Percentiles rank a stretch among this genome's conserved stretches.
Evolutionary conservation across 495 filamentous ascomycete species (phyloP).

Genomic region (Lasiosphaeriaceae sp.): DNA sequence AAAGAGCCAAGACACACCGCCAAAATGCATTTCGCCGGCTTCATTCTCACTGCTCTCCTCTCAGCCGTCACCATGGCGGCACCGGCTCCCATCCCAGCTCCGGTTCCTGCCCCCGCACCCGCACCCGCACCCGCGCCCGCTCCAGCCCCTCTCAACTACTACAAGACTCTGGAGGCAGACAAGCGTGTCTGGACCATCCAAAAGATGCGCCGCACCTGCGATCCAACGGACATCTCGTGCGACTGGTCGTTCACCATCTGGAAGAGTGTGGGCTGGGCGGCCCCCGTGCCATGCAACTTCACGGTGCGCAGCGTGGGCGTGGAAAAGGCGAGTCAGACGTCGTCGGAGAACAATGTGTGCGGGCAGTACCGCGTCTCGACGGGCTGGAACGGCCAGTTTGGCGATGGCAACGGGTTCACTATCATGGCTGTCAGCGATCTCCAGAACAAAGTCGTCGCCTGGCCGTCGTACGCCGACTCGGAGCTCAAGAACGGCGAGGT

Average conservation of each 20-base stretch:
- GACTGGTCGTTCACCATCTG: constrained; percentile 46
- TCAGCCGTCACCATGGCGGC: constrained; percentile 28
- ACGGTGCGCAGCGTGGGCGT: constrained; percentile 12
- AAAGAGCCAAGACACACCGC: neutral
- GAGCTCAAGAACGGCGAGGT: constrained; percentile 41
- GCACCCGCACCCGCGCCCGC: constrained; percentile 19
- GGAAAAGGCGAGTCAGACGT: constrained; percentile 34
- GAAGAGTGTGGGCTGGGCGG: constrained; percentile 22
- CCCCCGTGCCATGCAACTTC: constrained; percentile 42
- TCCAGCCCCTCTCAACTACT: constrained; percentile 19
- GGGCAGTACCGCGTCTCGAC: constrained; percentile 49
- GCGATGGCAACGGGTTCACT: constrained; percentile 48
- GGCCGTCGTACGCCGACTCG: constrained; percentile 45
- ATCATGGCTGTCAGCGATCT: constrained; percentile 47
- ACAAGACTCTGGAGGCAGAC: constrained; percentile 39
- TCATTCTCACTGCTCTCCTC: constrained; percentile 26
- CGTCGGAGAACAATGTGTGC: constrained; percentile 38
- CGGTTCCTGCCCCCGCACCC: too few species aligned
- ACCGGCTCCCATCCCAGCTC: neutral
- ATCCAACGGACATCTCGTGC: constrained; percentile 40
- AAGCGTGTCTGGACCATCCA: constrained; percentile 45
- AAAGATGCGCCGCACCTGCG: constrained; percentile 45
- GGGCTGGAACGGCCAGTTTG: constrained; percentile 54
- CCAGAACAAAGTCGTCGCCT: constrained; percentile 37
- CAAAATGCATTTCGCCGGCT: constrained; percentile 19